phyloP scores from a whole-genome alignment of 1,139 yeast genomes.

The Candida dubliniensis region DNA sequence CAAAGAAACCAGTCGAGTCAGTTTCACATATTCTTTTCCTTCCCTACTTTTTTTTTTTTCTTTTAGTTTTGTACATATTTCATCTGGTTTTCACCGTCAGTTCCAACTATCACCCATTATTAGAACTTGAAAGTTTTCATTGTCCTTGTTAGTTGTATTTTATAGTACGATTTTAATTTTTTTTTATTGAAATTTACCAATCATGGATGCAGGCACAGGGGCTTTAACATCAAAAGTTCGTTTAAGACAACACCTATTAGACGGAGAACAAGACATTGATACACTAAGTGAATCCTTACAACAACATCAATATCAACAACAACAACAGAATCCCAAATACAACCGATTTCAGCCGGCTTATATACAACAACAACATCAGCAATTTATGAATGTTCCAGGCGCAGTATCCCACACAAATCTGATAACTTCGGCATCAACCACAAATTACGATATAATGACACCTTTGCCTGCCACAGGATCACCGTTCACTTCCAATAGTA shows the following conservation, averaged over 20 bases:
- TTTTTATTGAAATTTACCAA: not conserved
- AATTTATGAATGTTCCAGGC: conserved; percentile 6
- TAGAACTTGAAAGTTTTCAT: no score
- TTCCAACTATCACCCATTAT: no score
- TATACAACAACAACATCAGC: conserved; percentile 15
- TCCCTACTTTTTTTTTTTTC: no score
- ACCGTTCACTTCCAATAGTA: conserved; percentile 8
- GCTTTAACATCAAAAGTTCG: conserved; percentile 22
- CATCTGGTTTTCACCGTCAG: no score
- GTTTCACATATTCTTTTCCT: no score
- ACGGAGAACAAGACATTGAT: conserved; percentile 30
- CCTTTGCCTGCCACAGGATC: conserved; percentile 12
- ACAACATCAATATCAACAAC: conserved; percentile 13
- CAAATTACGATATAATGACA: conserved; percentile 18
- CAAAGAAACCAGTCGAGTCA: no score
- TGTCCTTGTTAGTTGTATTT: no score
- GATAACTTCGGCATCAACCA: conserved; percentile 12
- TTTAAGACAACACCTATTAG: conserved; percentile 36
- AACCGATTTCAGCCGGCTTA: conserved; percentile 13
- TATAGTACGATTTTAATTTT: not conserved
- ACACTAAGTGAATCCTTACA: conserved; percentile 20
- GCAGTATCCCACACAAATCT: conserved; percentile 10
- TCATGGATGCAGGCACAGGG: conserved; percentile 24
- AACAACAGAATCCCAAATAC: conserved; percentile 14
- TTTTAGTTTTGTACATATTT: no score